phyloP scores from a whole-genome alignment of 2,329 filamentous ascomycete genomes.

The Apiospora arundinis region DNA sequence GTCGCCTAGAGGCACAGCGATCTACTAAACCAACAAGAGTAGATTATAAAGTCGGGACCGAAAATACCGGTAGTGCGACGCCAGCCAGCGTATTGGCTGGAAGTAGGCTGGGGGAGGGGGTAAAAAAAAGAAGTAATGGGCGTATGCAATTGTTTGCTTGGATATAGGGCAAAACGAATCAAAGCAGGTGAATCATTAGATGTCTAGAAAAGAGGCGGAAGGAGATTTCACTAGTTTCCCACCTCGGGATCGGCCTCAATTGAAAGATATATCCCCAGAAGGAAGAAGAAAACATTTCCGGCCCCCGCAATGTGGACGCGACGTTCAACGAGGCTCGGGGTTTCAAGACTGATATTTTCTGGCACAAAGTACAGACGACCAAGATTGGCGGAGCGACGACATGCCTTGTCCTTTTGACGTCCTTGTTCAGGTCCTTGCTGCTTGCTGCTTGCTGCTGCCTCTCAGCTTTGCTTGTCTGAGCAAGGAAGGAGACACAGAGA shows the following conservation, averaged over 20 bases:
- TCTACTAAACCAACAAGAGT: conserved; percentile 2
- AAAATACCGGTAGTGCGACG: conserved; percentile 13
- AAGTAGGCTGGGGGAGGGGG: not conserved
- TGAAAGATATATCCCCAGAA: conserved; percentile 3
- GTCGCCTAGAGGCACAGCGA: conserved; percentile 10
- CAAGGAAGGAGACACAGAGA: conserved; percentile 14
- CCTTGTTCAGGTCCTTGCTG: not conserved
- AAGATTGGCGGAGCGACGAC: conserved; percentile 3
- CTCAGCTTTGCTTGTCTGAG: not conserved
- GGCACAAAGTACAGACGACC: not conserved
- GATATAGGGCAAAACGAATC: not conserved
- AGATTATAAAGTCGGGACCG: conserved; percentile 3
- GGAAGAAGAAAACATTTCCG: not conserved
- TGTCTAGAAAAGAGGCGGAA: not conserved
- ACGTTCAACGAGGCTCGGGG: not conserved
- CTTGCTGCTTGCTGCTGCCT: not conserved
- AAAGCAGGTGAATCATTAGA: not conserved
- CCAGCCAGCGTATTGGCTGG: conserved; percentile 15
- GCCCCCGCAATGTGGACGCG: conserved; percentile 9
- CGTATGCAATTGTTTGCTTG: not conserved
- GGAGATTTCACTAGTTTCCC: not conserved
- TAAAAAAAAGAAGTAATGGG: not conserved
- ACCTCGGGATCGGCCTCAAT: conserved; percentile 3
- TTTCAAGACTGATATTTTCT: not conserved
- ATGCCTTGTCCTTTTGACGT: not conserved